Conservation (phyloP, 2,329 filamentous ascomycete genomes). For the Coniochaeta ligniaria region DNA sequence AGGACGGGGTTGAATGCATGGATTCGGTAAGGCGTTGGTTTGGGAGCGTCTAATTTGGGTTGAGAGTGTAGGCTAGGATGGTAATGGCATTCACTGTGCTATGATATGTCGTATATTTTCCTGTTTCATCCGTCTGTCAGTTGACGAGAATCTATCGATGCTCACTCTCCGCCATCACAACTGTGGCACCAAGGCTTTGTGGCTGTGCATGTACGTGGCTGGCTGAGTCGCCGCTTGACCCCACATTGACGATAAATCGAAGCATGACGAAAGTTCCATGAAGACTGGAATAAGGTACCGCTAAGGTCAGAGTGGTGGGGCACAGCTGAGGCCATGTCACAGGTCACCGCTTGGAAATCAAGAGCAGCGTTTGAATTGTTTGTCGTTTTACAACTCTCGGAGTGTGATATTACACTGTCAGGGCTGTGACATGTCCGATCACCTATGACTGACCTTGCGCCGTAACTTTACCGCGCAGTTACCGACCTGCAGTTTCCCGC, state of each 20-base stretch:
- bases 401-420: no score
- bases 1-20: background rate
- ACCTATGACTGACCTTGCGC: no score
- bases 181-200: background rate
- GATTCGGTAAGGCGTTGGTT: background rate
- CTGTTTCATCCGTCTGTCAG: background rate
- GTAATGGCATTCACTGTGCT: background rate
- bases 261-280: background rate
- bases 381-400: no score
- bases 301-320: background rate
- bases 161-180: no score
- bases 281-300: background rate
- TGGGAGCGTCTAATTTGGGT: background rate
- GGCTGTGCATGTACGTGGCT: background rate
- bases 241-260: background rate
- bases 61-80: background rate
- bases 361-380: background rate
- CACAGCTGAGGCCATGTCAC: background rate
- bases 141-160: background rate
- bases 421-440: no score
- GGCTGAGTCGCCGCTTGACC: background rate
- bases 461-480: background rate
- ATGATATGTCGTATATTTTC: background rate
- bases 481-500: background rate
- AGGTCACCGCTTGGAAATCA: background rate